Evolutionary conservation across 352 stramenopile genomes (phyloP), one percentile per base, ranked within the genome.

Genomic region (Globisporangium viniferum): DNA sequence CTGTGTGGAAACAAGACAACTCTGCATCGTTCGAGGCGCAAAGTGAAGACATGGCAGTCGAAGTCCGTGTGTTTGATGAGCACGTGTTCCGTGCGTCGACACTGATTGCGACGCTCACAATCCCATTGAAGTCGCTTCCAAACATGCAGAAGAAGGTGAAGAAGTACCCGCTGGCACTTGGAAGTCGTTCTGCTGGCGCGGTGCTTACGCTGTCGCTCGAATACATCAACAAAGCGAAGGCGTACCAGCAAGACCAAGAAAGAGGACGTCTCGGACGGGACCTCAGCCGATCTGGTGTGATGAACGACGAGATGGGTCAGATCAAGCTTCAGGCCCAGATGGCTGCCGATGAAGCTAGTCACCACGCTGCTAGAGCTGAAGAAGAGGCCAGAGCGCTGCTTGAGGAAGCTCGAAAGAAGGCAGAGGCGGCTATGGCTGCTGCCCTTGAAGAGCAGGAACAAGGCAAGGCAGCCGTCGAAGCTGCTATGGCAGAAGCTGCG

Each of bases 1-100:
- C 88, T 15, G 88, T 94, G n/a, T 95, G 86, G 88, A 88, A 90
- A 33, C 86, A 93, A 59, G 88, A 94, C 61, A 95, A 95, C 68
- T 89, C 81, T 2, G 88, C 86, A 41, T 92, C 88, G 7, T 95
- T 95, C 49, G 88, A 93, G 70, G 88, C 77, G 0, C 84, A 78
- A 2, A 88, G 68, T 51, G 82, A 95, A 62, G 86, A 94, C 33
- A 93, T 89, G 79, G 88, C 91, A 31, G 77, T 95, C 44, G 88
- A 95, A 68, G 83, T 95, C 46, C 88, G 88, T 62, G 80, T 95
- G 24, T 94, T 92, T 58, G 81, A 95, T 51, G 83, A 94, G 57
- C 88, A 93, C 66, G 73, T 93, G 33, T 95, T 95, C 78, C 81
- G 84, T 10, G 74, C 82, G 15, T 89, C 84, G 5, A 78, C 91